A percentile compares a stretch with the other conserved stretches of the same genome.
Conservation (phyloP, 139 green algal genomes). For the Chlorella vulgaris region DNA sequence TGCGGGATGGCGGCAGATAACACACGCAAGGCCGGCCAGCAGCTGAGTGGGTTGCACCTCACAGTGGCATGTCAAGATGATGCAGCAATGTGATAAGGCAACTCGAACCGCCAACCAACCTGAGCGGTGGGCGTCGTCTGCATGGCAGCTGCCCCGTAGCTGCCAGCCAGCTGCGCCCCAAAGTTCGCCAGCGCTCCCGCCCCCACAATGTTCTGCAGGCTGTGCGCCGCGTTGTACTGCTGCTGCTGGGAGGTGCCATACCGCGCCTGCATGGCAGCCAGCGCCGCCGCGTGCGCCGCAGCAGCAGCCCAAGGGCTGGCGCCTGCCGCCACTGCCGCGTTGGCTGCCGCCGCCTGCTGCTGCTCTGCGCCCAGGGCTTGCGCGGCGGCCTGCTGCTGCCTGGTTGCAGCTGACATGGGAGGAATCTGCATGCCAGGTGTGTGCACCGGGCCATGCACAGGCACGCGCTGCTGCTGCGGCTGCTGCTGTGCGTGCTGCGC, state of each 20-base stretch:
- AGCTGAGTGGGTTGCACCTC: not conserved
- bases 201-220: constrained; percentile 37
- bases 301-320: constrained; percentile 28
- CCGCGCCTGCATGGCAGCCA: constrained; percentile 50
- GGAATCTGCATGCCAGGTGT: constrained; percentile 15
- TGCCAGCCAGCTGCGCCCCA: not conserved
- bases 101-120: not conserved
- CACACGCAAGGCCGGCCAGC: not conserved
- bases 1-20: not conserved
- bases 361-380: no score
- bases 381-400: not conserved
- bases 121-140: constrained; percentile 5
- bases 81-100: not conserved
- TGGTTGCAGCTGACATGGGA: not conserved
- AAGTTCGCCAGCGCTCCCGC: not conserved
- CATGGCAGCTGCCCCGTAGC: constrained; percentile 8
- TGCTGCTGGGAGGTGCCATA: constrained; percentile 18
- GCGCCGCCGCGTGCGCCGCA: constrained; percentile 43
- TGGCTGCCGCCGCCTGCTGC: no score
- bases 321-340: not conserved
- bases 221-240: constrained; percentile 29
- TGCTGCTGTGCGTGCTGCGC: not conserved
- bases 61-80: not conserved
- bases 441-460: not conserved
- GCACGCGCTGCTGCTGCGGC: not conserved